phyloP scores from a whole-genome alignment of 2,329 filamentous ascomycete species.

The Dactylonectria estremocensis region DNA sequence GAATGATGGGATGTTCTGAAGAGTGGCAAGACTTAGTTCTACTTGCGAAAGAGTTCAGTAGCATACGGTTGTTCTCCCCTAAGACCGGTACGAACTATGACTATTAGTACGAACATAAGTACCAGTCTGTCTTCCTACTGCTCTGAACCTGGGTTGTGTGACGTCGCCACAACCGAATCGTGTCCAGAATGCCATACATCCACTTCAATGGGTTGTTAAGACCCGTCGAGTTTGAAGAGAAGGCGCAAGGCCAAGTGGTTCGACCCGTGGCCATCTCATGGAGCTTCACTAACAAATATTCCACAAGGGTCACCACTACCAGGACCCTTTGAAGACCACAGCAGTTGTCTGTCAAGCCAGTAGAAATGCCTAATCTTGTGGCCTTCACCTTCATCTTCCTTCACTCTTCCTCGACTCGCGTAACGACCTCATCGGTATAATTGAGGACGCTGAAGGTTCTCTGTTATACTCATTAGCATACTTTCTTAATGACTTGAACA shows the following conservation, averaged over 20 bases:
- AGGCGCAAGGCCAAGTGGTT: background rate
- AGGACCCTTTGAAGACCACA: too few species aligned
- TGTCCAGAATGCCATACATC: background rate
- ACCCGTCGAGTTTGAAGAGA: background rate
- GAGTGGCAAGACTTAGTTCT: background rate
- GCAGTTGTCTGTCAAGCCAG: too few species aligned
- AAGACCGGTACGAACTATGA: background rate
- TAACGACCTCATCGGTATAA: too few species aligned
- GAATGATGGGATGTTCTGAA: background rate
- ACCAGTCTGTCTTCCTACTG: background rate
- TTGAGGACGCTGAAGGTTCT: too few species aligned
- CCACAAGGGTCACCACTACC: too few species aligned
- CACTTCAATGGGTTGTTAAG: background rate
- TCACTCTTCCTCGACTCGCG: too few species aligned
- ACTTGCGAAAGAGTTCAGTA: background rate
- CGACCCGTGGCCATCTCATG: background rate
- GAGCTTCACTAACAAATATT: too few species aligned
- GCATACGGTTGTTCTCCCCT: background rate
- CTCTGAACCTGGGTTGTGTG: background rate
- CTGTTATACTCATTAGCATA: too few species aligned
- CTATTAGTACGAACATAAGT: background rate
- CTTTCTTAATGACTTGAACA: too few species aligned
- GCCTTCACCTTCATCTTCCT: too few species aligned
- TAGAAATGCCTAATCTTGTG: too few species aligned
- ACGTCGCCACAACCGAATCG: background rate